Conservation (phyloP, 441 rosid genomes). For the Erodium trifolium region DNA sequence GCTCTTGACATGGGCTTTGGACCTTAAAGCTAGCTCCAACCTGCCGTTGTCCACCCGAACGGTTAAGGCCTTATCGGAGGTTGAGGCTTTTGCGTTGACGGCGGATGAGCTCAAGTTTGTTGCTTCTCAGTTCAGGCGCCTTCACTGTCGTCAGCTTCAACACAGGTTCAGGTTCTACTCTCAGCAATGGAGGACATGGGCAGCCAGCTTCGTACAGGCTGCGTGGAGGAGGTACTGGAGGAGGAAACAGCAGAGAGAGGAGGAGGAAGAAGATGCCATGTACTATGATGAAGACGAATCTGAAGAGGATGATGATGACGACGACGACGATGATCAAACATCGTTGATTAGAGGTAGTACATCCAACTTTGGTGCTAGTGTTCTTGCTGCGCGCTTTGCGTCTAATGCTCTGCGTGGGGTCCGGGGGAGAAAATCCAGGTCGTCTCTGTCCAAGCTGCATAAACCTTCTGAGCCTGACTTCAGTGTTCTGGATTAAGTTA, state of each 20-base stretch:
- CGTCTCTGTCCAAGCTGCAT: constrained; percentile 44
- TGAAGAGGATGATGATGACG: constrained; percentile 23
- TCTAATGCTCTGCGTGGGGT: constrained; percentile 22
- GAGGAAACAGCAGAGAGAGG: constrained; percentile 45
- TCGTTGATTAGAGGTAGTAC: constrained; percentile 20
- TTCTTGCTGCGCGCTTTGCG: constrained; percentile 69
- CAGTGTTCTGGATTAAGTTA: constrained; percentile 12
- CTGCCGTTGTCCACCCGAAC: constrained; percentile 63
- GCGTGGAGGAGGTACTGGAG: constrained; percentile 63
- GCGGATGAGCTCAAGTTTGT: constrained; percentile 86
- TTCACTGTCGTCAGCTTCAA: constrained; percentile 82
- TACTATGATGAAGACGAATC: constrained; percentile 8
- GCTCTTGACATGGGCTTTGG: constrained; percentile 72
- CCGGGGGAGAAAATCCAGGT: constrained; percentile 22
- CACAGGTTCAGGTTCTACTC: constrained; percentile 91
- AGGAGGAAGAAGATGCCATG: constrained; percentile 46
- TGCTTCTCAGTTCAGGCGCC: constrained; percentile 80
- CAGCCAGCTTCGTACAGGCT: constrained; percentile 71
- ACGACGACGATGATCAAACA: constrained; percentile 24
- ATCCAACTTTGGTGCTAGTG: constrained; percentile 48
- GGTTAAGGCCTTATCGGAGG: constrained; percentile 64
- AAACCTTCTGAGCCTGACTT: constrained; percentile 85
- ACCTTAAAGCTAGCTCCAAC: constrained; percentile 51
- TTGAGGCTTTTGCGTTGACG: constrained; percentile 82
- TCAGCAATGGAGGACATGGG: constrained; percentile 97